Conservation (phyloP, 306 rosid genomes). For the Prunus mume region DNA sequence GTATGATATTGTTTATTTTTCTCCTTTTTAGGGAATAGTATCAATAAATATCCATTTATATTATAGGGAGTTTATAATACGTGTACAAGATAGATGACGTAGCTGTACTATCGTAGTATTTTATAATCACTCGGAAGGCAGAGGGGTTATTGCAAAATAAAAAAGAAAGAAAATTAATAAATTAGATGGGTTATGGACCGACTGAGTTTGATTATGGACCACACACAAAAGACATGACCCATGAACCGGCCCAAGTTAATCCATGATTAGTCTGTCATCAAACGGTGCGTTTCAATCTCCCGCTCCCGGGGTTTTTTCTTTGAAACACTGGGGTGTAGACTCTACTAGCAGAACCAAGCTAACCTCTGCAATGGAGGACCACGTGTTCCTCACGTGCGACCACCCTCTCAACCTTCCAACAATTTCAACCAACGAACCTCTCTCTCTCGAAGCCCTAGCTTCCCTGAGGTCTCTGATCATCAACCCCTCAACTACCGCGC, state of each 20-base stretch:
- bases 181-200: not conserved
- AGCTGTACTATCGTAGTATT: too few relatives aligned
- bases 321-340: not conserved
- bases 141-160: too few relatives aligned
- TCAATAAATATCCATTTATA: too few relatives aligned
- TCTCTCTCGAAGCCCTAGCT: slow-evolving; percentile 41
- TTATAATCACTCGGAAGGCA: too few relatives aligned
- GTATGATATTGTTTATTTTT: too few relatives aligned
- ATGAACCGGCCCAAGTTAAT: not conserved
- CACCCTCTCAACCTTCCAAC: slow-evolving; percentile 7
- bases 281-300: not conserved
- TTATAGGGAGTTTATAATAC: too few relatives aligned
- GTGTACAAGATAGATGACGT: too few relatives aligned
- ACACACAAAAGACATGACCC: not conserved
- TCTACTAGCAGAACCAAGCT: not conserved
- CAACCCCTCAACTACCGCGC: slow-evolving; percentile 56
- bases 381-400: not conserved
- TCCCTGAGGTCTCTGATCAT: slow-evolving; percentile 48
- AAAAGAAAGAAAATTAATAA: too few relatives aligned
- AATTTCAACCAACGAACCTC: slow-evolving; percentile 17
- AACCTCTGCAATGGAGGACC: slow-evolving; percentile 22
- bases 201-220: not conserved
- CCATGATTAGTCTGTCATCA: not conserved
- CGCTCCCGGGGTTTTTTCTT: not conserved
- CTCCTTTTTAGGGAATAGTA: too few relatives aligned